Conservation (phyloP, 225 moss, liverwort and hornwort species). For the Antitrichia curtipendula region DNA sequence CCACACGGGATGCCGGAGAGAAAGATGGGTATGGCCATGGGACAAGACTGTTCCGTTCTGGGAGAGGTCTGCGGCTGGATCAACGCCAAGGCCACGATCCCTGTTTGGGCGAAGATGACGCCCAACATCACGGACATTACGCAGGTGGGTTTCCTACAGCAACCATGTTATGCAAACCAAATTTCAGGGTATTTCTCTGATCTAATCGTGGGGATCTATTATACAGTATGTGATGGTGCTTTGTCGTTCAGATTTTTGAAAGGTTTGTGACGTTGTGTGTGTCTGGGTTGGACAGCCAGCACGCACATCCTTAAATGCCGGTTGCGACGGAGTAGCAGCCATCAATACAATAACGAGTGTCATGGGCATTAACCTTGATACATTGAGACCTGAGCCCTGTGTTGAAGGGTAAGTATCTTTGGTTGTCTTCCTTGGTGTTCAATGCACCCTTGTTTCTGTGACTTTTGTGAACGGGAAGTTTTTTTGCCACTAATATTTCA, state of each 20-base stretch:
- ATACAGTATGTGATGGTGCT: neutral
- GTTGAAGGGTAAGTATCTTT: slow-evolving; percentile 44
- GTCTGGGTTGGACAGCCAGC: slow-evolving; percentile 53
- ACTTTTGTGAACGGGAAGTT: neutral
- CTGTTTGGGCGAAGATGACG: slow-evolving; percentile 99
- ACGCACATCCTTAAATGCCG: slow-evolving; percentile 50
- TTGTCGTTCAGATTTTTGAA: neutral
- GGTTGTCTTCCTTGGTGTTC: neutral
- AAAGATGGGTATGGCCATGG: slow-evolving; percentile 97
- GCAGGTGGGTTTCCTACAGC: slow-evolving; percentile 17
- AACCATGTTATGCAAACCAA: neutral
- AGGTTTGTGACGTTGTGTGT: neutral
- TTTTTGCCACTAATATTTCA: neutral
- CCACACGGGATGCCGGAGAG: slow-evolving; percentile 97
- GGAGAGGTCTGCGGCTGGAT: slow-evolving; percentile 92
- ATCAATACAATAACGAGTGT: slow-evolving; percentile 98
- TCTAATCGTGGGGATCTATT: neutral
- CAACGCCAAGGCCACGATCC: slow-evolving; percentile 71
- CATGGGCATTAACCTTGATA: slow-evolving; percentile 93
- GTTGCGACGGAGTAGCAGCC: slow-evolving; percentile 82
- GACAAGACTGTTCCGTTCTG: slow-evolving; percentile 74
- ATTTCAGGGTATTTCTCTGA: neutral
- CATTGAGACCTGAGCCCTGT: slow-evolving; percentile 83
- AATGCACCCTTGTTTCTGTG: neutral
- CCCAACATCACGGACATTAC: slow-evolving; percentile 95